These are phyloP conservation scores for Monosporascus sp. DNA, from an alignment of 2,329 filamentous ascomycete species.

Conservation along the genomic window DNA sequence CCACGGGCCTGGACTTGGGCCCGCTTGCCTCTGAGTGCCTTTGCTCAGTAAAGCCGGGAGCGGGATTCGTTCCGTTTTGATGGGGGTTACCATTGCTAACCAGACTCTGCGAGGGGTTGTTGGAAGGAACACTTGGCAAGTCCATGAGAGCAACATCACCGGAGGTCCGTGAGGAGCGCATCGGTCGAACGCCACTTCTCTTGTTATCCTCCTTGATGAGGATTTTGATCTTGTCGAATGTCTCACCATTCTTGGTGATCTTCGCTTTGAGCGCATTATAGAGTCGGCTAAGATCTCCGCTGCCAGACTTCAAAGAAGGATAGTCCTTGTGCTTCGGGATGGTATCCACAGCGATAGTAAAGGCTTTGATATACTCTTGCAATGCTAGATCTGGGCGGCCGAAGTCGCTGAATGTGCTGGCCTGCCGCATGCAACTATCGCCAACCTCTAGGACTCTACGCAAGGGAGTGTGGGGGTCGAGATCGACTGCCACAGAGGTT, in stretches of 20 bases:
- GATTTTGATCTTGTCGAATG: conserved; percentile 54
- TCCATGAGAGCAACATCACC: conserved; percentile 3
- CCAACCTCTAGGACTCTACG: conserved; percentile 49
- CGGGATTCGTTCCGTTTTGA: background rate
- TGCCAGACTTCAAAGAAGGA: conserved; percentile 54
- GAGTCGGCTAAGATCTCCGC: conserved; percentile 39
- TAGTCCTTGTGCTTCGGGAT: conserved; percentile 75
- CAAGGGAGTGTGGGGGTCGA: conserved; percentile 45
- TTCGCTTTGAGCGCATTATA: conserved; percentile 47
- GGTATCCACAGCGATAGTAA: conserved; percentile 68
- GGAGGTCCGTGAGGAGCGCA: conserved; percentile 11
- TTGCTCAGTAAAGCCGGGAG: background rate
- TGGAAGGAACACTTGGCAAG: conserved; percentile 15
- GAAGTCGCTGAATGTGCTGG: conserved; percentile 59
- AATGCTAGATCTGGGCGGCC: conserved; percentile 69
- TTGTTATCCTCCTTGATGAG: conserved; percentile 60
- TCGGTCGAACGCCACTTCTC: conserved; percentile 52
- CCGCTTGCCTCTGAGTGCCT: background rate
- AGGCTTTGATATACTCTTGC: conserved; percentile 78
- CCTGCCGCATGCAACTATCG: conserved; percentile 50
- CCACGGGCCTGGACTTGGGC: conserved; percentile 36
- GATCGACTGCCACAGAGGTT: conserved; percentile 38
- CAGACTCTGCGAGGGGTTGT: conserved; percentile 2
- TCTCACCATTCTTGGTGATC: conserved; percentile 40
- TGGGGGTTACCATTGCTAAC: background rate